phyloP scores from a whole-genome alignment of 2,329 filamentous ascomycete genomes.

The Penicillium sp. region DNA sequence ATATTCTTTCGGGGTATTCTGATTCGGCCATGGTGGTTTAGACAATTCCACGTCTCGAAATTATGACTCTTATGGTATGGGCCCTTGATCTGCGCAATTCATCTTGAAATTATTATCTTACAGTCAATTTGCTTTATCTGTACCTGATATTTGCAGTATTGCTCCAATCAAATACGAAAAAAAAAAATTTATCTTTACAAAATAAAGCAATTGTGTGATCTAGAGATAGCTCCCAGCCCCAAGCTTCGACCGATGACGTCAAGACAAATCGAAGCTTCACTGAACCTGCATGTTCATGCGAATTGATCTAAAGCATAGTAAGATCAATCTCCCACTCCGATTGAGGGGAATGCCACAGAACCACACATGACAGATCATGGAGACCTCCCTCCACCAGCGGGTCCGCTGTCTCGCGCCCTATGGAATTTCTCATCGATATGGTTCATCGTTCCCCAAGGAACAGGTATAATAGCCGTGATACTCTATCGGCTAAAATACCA shows the following conservation, averaged over 20 bases:
- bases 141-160: not conserved
- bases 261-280: not conserved
- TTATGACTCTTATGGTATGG: not conserved
- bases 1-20: not conserved
- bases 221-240: not conserved
- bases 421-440: conserved; percentile 37
- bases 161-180: not conserved
- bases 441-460: conserved; percentile 42
- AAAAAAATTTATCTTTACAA: not conserved
- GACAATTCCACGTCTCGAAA: not conserved
- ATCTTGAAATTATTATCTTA: not conserved
- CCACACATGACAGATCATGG: not conserved
- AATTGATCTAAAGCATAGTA: not conserved
- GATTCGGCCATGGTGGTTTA: not conserved
- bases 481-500: conserved; percentile 42
- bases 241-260: not conserved
- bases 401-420: conserved; percentile 21
- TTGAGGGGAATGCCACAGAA: not conserved
- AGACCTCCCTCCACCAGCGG: not conserved
- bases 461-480: conserved; percentile 36
- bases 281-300: too few species aligned
- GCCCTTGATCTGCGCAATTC: not conserved
- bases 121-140: not conserved
- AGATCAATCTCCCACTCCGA: not conserved
- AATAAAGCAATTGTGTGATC: not conserved